Conservation (phyloP, 164 flowering plant genomes). For the Umbellularia californica region DNA sequence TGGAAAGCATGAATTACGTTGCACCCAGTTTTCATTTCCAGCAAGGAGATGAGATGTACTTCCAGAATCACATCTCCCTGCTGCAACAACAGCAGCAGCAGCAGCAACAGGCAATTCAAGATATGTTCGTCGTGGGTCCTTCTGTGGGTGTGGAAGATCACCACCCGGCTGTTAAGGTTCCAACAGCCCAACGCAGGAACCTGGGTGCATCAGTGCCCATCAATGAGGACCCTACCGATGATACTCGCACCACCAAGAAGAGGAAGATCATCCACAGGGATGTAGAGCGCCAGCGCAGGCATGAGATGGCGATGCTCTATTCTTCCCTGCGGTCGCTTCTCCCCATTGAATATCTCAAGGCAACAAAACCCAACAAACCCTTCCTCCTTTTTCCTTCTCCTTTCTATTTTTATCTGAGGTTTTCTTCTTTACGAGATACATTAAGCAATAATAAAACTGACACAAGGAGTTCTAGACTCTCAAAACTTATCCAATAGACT, state of each 20-base stretch:
- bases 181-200: constrained; percentile 1
- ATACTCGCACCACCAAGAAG: constrained; percentile 1
- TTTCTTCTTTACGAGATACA: not conserved
- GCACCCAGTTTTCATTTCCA: constrained; percentile 14
- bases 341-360: constrained; percentile 28
- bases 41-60: constrained; percentile 15
- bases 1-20: constrained; percentile 11
- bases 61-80: not conserved
- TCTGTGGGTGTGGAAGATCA: not conserved
- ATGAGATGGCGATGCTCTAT: constrained; percentile 24
- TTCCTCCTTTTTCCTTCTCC: not conserved
- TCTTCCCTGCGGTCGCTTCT: constrained; percentile 22
- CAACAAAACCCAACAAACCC: constrained; percentile 1
- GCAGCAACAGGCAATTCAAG: constrained; percentile 7
- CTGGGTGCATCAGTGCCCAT: not conserved
- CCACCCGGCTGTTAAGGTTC: not conserved
- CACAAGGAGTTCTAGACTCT: not conserved
- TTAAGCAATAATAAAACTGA: not conserved
- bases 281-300: constrained; percentile 24
- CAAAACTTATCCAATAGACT: no score
- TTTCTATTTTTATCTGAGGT: not conserved
- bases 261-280: constrained; percentile 26
- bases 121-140: not conserved
- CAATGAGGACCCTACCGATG: not conserved
- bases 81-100: constrained; percentile 6